Percentiles rank a stretch among this genome's conserved stretches.
Evolutionary conservation across 129 eudicot genomes (phyloP).

Genomic region (Tanacetum coccineum): DNA sequence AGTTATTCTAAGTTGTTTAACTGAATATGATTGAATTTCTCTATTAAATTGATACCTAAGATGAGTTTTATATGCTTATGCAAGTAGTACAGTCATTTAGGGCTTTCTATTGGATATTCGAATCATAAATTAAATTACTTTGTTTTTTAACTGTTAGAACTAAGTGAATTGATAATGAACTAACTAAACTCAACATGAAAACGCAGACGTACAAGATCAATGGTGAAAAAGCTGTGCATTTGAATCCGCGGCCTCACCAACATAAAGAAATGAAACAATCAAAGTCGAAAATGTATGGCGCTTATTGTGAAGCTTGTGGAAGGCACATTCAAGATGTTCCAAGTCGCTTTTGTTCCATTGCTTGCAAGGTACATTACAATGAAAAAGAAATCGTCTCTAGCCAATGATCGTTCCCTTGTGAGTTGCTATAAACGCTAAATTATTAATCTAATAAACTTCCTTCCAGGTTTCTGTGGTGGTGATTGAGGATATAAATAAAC

Average conservation of each 20-base stretch:
- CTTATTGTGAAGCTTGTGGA: conserved; percentile 63
- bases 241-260: conserved; percentile 76
- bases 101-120: neutral
- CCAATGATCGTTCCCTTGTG: neutral
- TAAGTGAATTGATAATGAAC: neutral
- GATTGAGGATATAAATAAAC: conserved; percentile 19
- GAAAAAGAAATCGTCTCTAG: neutral
- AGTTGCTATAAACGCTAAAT: neutral
- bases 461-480: conserved; percentile 31
- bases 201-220: conserved; percentile 66
- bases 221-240: conserved; percentile 72
- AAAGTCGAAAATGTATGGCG: conserved; percentile 43
- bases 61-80: conserved; percentile 10
- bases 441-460: neutral
- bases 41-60: neutral
- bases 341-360: conserved; percentile 68
- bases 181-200: neutral
- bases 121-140: neutral
- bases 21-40: neutral
- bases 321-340: conserved; percentile 74
- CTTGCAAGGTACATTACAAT: conserved; percentile 53
- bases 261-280: conserved; percentile 34
- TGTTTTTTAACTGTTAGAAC: neutral
- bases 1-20: neutral
- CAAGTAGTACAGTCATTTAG: neutral